phyloP scores from a whole-genome alignment of 306 rosid genomes.

The Pyrus pyrifolia region DNA sequence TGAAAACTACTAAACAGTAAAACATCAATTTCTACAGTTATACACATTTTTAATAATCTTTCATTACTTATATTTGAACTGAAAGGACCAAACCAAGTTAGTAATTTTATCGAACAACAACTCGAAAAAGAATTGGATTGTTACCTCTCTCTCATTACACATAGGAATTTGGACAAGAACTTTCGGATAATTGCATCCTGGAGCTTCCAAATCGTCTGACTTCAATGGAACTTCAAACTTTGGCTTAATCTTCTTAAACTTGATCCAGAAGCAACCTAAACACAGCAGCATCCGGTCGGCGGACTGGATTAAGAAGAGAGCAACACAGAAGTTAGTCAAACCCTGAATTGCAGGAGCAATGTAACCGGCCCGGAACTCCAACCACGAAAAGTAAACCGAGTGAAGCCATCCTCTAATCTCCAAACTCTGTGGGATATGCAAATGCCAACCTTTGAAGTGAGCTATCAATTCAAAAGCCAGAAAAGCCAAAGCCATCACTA shows the following conservation, averaged over 20 bases:
- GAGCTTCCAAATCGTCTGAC: constrained; percentile 38
- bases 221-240: constrained; percentile 21
- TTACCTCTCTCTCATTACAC: constrained; percentile 82
- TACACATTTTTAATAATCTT: neutral
- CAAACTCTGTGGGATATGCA: constrained; percentile 40
- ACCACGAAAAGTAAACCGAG: constrained; percentile 46
- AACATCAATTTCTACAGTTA: constrained; percentile 1
- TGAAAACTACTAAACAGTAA: neutral
- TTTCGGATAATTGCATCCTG: constrained; percentile 38
- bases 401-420: constrained; percentile 53
- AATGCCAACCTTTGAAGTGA: constrained; percentile 66
- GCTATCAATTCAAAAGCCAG: constrained; percentile 55
- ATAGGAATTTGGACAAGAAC: constrained; percentile 80
- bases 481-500: constrained; percentile 44
- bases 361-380: constrained; percentile 48
- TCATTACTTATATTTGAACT: neutral
- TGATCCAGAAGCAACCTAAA: constrained; percentile 76
- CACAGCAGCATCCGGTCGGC: constrained; percentile 56
- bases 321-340: constrained; percentile 45
- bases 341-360: constrained; percentile 55
- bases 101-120: neutral
- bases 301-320: constrained; percentile 62
- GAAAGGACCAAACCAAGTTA: neutral
- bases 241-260: constrained; percentile 58
- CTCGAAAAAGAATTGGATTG: neutral